Percentiles rank a stretch among this genome's conserved stretches.
phyloP scores from a whole-genome alignment of 441 rosid species.

The Pelargonium fulgidum region DNA sequence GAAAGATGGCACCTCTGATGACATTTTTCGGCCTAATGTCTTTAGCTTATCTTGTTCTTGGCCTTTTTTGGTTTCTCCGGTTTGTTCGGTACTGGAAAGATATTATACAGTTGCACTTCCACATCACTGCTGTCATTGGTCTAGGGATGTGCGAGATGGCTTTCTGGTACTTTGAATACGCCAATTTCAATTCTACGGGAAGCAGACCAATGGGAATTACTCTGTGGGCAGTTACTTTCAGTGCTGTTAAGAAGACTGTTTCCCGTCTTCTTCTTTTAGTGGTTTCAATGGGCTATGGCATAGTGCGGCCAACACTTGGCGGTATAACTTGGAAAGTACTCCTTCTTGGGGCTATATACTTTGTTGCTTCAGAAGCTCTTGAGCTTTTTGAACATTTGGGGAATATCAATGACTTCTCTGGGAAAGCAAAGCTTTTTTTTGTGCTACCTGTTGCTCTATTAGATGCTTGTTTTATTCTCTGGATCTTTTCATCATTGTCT shows the following conservation, averaged over 20 bases:
- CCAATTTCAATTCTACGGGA: slow-evolving; percentile 32
- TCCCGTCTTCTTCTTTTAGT: slow-evolving; percentile 28
- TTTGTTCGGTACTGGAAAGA: slow-evolving; percentile 31
- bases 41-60: slow-evolving; percentile 29
- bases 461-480: slow-evolving; percentile 34
- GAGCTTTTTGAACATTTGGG: slow-evolving; percentile 34
- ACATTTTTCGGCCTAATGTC: slow-evolving; percentile 32
- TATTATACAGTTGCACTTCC: slow-evolving; percentile 29
- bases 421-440: slow-evolving; percentile 27
- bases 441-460: slow-evolving; percentile 30
- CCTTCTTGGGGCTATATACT: slow-evolving; percentile 29
- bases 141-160: slow-evolving; percentile 43
- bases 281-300: slow-evolving; percentile 37
- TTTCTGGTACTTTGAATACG: slow-evolving; percentile 31
- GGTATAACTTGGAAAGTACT: slow-evolving; percentile 24
- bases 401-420: slow-evolving; percentile 35
- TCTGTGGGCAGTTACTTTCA: slow-evolving; percentile 29
- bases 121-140: slow-evolving; percentile 32
- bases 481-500: slow-evolving; percentile 37
- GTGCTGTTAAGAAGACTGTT: slow-evolving; percentile 32
- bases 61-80: slow-evolving; percentile 33
- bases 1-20: slow-evolving; percentile 37
- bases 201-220: slow-evolving; percentile 31
- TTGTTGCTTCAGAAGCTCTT: slow-evolving; percentile 28
- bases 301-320: slow-evolving; percentile 33